Evolutionary conservation across 257 asterid species (phyloP).

Genomic region (Solanum infundibuliforme): DNA sequence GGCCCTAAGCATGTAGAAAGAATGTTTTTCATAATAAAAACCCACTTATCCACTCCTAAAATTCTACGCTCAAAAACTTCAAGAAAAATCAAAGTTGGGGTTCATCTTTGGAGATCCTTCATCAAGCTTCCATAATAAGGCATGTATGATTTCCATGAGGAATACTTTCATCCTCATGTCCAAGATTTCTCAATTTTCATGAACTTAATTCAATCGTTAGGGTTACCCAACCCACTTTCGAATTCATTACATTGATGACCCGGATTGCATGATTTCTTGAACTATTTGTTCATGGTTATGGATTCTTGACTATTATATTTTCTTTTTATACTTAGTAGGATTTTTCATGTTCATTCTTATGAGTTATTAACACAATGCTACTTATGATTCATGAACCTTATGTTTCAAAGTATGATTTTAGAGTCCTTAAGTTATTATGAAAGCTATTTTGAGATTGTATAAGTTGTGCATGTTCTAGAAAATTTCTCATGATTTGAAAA

Average conservation of each 20-base stretch:
- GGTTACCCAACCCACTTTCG: not conserved
- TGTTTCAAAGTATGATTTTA: not conserved
- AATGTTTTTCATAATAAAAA: too few species aligned
- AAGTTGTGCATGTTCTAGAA: too few species aligned
- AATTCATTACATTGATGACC: not conserved
- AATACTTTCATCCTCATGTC: not conserved
- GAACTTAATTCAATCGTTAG: too few species aligned
- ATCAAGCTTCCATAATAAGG: too few species aligned
- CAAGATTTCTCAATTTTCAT: not conserved
- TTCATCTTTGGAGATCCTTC: too few species aligned
- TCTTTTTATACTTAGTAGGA: not conserved
- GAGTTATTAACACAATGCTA: not conserved
- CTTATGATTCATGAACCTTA: not conserved
- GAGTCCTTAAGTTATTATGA: not conserved
- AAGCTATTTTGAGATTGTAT: not conserved
- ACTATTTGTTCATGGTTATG: not conserved
- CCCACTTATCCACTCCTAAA: too few species aligned
- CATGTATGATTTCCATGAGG: not conserved
- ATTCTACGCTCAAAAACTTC: too few species aligned
- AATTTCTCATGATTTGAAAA: too few species aligned
- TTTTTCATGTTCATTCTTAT: not conserved
- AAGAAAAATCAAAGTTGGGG: too few species aligned
- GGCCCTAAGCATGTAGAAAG: too few species aligned
- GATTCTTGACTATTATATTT: too few species aligned
- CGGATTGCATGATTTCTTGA: not conserved